phyloP scores from a whole-genome alignment of 1,284 basidiomycete species.

The Apiotrichum sp. region DNA sequence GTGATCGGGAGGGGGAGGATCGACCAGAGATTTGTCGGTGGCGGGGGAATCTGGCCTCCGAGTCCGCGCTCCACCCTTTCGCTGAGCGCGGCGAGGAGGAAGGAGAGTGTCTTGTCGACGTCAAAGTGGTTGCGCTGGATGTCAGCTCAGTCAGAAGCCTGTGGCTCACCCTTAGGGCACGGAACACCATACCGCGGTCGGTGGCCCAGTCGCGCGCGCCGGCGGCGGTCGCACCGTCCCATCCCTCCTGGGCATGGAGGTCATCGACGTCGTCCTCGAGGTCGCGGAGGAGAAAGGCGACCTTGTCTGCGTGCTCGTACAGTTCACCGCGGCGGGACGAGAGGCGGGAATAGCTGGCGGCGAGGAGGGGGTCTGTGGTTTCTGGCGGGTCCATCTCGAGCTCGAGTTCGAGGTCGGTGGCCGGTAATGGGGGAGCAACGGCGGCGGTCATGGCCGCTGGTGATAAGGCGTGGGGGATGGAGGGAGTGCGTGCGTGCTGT shows the following conservation, averaged over 20 bases:
- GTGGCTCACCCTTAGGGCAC: conserved; percentile 39
- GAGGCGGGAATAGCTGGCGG: neutral
- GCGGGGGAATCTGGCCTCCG: conserved; percentile 26
- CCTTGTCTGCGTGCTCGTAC: conserved; percentile 23
- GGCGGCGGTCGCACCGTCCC: conserved; percentile 29
- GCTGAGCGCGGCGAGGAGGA: conserved; percentile 22
- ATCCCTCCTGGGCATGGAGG: conserved; percentile 33
- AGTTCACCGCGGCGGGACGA: conserved; percentile 23
- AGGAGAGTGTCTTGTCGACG: conserved; percentile 21
- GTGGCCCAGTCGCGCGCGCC: conserved; percentile 38
- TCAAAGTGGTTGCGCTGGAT: conserved; percentile 35
- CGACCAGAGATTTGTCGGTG: conserved; percentile 27
- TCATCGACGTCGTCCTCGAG: conserved; percentile 33
- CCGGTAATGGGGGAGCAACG: too few species aligned
- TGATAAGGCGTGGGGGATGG: too few species aligned
- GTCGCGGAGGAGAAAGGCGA: conserved; percentile 27
- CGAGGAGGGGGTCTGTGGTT: neutral
- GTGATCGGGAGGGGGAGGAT: conserved; percentile 36
- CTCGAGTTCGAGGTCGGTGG: neutral
- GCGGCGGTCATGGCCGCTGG: too few species aligned
- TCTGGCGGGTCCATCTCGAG: neutral
- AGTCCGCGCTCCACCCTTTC: conserved; percentile 24
- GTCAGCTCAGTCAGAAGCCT: neutral
- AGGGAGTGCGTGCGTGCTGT: too few species aligned
- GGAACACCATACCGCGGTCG: conserved; percentile 34